A percentile compares a stretch with the other conserved stretches of the same genome.
Evolutionary conservation across 2,329 filamentous ascomycete genomes (phyloP).

Genomic region (Aspergillus sojae): DNA sequence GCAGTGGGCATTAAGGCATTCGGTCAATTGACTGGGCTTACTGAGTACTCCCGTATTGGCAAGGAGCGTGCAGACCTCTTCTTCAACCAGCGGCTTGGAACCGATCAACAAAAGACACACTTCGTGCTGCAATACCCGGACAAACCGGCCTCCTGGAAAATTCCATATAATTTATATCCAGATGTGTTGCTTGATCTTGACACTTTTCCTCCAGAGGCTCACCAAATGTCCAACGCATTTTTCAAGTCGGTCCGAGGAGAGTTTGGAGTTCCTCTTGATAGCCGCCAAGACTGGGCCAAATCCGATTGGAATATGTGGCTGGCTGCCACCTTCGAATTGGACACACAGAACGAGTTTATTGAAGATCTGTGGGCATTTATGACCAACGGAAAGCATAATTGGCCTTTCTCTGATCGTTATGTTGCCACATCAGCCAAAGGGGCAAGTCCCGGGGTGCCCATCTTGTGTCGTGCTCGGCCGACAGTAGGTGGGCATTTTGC

Average conservation of each 20-base stretch:
- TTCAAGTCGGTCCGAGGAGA: constrained; percentile 39
- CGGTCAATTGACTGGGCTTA: constrained; percentile 40
- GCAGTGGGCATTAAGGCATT: constrained; percentile 52
- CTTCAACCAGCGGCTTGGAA: constrained; percentile 38
- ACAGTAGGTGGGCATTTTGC: constrained; percentile 50
- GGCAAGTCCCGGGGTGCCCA: constrained; percentile 32
- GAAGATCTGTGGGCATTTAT: constrained; percentile 47
- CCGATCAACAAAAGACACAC: constrained; percentile 40
- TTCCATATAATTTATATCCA: constrained; percentile 47
- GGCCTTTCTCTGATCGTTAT: constrained; percentile 49
- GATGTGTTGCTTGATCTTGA: constrained; percentile 43
- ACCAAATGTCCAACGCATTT: constrained; percentile 40
- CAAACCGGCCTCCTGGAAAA: constrained; percentile 37
- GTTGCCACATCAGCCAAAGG: constrained; percentile 37
- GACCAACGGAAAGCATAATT: constrained; percentile 46
- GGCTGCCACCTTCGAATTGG: constrained; percentile 36
- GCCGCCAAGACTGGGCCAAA: constrained; percentile 45
- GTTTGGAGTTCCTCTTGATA: constrained; percentile 45
- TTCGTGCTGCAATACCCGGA: constrained; percentile 46
- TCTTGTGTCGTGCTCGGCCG: constrained; percentile 43
- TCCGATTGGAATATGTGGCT: constrained; percentile 51
- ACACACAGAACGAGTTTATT: constrained; percentile 38
- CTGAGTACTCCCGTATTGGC: constrained; percentile 41
- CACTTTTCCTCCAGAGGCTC: constrained; percentile 40
- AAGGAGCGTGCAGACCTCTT: constrained; percentile 38